These are phyloP conservation scores for Angomonas deanei DNA, from an alignment of 208 protist genomes.

Conservation along the genomic window DNA sequence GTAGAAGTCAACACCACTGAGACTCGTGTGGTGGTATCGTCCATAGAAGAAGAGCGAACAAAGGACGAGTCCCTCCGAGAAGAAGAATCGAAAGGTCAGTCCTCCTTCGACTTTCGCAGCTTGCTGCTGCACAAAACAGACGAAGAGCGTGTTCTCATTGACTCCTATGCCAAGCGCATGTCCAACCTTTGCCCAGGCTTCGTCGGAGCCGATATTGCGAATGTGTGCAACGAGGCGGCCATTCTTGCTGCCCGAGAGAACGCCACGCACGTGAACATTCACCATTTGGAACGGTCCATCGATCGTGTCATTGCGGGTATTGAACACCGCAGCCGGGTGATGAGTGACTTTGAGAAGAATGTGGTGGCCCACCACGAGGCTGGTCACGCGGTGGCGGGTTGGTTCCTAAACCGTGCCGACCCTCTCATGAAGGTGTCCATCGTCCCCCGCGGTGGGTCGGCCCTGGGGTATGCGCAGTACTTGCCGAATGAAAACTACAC, in stretches of 20 bases:
- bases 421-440: slow-evolving; percentile 98
- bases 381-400: slow-evolving; percentile 95
- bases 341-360: slow-evolving; percentile 88
- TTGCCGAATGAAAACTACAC: slow-evolving; percentile 93
- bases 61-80: neutral
- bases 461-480: slow-evolving; percentile 97
- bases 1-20: neutral
- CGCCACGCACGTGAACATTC: slow-evolving; percentile 51
- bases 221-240: slow-evolving; percentile 95
- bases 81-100: slow-evolving; percentile 9
- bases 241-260: slow-evolving; percentile 87
- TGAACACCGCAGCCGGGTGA: slow-evolving; percentile 86
- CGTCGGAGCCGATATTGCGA: slow-evolving; percentile 95
- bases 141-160: slow-evolving; percentile 57
- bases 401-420: slow-evolving; percentile 96
- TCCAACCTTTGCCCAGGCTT: slow-evolving; percentile 78
- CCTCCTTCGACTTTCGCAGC: slow-evolving; percentile 44
- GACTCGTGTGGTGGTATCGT: neutral
- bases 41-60: neutral
- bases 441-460: slow-evolving; percentile 91
- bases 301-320: slow-evolving; percentile 95
- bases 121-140: slow-evolving; percentile 46
- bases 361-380: slow-evolving; percentile 98
- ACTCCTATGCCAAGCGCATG: slow-evolving; percentile 66
- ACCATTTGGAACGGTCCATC: slow-evolving; percentile 92